Evolutionary conservation across 441 rosid species (phyloP).

Genomic region (Raphanus hybrid): DNA sequence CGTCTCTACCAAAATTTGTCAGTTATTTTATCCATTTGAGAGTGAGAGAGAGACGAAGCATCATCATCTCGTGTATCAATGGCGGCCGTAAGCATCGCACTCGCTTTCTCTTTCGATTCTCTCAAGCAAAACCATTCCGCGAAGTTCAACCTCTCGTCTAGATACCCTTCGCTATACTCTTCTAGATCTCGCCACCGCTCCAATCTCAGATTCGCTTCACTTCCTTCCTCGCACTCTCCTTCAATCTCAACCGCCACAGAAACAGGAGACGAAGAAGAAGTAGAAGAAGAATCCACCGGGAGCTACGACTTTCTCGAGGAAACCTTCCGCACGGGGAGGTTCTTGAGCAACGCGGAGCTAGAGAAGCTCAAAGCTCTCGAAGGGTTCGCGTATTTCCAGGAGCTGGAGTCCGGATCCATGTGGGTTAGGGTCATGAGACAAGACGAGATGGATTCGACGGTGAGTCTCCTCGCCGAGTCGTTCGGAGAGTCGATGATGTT

Average conservation of each 20-base stretch:
- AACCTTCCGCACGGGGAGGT: slow-evolving; percentile 56
- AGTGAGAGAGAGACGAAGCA: neutral
- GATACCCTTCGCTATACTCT: slow-evolving; percentile 38
- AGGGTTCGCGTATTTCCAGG: slow-evolving; percentile 60
- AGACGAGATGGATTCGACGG: slow-evolving; percentile 75
- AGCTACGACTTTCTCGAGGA: slow-evolving; percentile 64
- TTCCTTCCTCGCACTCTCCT: slow-evolving; percentile 51
- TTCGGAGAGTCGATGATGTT: slow-evolving; percentile 81
- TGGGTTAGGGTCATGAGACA: slow-evolving; percentile 73
- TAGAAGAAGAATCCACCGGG: neutral
- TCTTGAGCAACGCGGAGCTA: slow-evolving; percentile 71
- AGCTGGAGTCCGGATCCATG: slow-evolving; percentile 66
- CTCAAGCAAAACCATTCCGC: slow-evolving; percentile 36
- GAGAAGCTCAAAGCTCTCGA: slow-evolving; percentile 69
- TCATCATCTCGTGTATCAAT: slow-evolving; percentile 30
- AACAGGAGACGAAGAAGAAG: slow-evolving; percentile 31
- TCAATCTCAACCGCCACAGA: slow-evolving; percentile 39
- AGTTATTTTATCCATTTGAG: slow-evolving; percentile 4
- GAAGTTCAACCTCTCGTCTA: slow-evolving; percentile 36
- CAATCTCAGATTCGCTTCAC: slow-evolving; percentile 48
- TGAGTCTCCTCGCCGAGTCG: slow-evolving; percentile 74
- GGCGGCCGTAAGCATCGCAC: slow-evolving; percentile 57
- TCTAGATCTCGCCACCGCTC: slow-evolving; percentile 47
- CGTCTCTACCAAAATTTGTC: neutral
- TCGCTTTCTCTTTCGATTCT: slow-evolving; percentile 51